A percentile compares a stretch with the other conserved stretches of the same genome.
Evolutionary conservation across 352 stramenopile genomes (phyloP).

Genomic region (Phytopythium vexans): DNA sequence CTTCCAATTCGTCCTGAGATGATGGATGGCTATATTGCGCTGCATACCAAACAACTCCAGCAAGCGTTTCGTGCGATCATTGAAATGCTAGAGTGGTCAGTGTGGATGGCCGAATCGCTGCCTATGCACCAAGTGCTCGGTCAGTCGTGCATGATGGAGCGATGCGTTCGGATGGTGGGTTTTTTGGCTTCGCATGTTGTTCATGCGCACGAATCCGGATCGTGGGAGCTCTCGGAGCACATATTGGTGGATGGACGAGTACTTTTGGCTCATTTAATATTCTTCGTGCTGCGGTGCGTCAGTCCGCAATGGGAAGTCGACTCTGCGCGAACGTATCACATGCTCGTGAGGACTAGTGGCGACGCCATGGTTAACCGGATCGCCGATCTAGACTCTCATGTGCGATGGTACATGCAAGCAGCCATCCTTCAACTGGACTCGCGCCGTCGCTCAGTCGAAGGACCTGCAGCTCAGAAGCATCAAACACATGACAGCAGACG

Average conservation of each 20-base stretch:
- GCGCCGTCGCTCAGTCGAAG: not conserved
- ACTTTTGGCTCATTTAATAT: too few species aligned
- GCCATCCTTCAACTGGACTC: slow-evolving; percentile 4
- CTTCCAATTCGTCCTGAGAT: slow-evolving; percentile 27
- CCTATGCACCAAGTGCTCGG: slow-evolving; percentile 28
- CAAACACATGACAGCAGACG: not conserved
- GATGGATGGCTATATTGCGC: slow-evolving; percentile 37
- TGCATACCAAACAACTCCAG: slow-evolving; percentile 50
- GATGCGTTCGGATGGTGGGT: slow-evolving; percentile 33
- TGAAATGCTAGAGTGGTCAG: slow-evolving; percentile 37
- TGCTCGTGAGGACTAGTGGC: slow-evolving; percentile 26
- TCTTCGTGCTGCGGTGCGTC: not conserved
- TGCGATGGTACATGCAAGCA: slow-evolving; percentile 31
- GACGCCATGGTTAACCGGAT: slow-evolving; percentile 29
- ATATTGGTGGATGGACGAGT: too few species aligned
- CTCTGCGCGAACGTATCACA: not conserved
- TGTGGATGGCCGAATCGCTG: slow-evolving; percentile 30
- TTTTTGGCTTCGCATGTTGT: slow-evolving; percentile 34
- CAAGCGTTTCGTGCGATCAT: slow-evolving; percentile 39
- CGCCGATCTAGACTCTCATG: slow-evolving; percentile 36
- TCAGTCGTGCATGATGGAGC: slow-evolving; percentile 30
- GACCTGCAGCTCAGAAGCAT: not conserved
- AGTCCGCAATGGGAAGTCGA: slow-evolving; percentile 10
- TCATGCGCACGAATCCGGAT: too few species aligned
- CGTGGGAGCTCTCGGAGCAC: too few species aligned